These are phyloP conservation scores for Salix exigua DNA, from an alignment of 345 rosid species.

Conservation along the genomic window DNA sequence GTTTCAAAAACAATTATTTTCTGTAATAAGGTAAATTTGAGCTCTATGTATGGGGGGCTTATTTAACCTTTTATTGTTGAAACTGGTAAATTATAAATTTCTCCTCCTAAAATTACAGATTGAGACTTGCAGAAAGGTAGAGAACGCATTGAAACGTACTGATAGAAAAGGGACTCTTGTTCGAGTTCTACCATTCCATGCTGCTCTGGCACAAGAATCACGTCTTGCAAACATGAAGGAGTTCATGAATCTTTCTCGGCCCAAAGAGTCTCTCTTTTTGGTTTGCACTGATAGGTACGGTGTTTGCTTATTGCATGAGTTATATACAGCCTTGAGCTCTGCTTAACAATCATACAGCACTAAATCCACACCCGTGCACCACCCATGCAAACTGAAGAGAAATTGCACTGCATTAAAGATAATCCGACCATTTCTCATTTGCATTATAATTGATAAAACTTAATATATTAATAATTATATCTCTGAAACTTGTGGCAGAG, in stretches of 20 bases:
- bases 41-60: not conserved
- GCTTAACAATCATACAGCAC: not conserved
- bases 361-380: not conserved
- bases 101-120: conserved; percentile 42
- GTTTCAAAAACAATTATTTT: conserved; percentile 76
- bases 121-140: conserved; percentile 95
- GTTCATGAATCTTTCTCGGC: conserved; percentile 42
- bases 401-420: not conserved
- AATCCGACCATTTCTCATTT: not conserved
- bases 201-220: conserved; percentile 70
- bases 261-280: conserved; percentile 50
- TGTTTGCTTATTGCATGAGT: not conserved
- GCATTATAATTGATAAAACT: not conserved
- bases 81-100: not conserved
- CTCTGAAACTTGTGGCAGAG: conserved; percentile 46
- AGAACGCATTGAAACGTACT: conserved; percentile 69
- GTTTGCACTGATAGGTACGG: conserved; percentile 83
- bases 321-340: not conserved
- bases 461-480: not conserved
- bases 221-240: conserved; percentile 74
- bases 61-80: not conserved
- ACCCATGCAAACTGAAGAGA: not conserved
- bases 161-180: conserved; percentile 57
- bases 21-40: conserved; percentile 67
- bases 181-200: conserved; percentile 74